These are phyloP conservation scores for Starmerella sirachaensis DNA, from an alignment of 805 yeast species.

Conservation along the genomic window DNA sequence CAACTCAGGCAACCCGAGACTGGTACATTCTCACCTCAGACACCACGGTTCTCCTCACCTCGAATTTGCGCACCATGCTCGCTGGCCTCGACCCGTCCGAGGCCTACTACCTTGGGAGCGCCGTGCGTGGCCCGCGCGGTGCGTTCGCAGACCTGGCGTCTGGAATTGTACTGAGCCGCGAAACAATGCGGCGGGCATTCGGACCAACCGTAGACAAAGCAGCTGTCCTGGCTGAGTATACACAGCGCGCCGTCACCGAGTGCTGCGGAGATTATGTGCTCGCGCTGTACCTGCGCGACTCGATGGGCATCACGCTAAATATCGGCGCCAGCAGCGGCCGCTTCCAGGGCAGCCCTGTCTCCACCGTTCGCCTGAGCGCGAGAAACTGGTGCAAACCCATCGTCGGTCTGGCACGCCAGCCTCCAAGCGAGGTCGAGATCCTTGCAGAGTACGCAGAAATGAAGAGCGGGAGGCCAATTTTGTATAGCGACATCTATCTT, in stretches of 20 bases:
- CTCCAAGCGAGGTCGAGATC: constrained; percentile 20
- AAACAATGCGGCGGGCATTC: constrained; percentile 16
- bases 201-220: constrained; percentile 1
- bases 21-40: constrained; percentile 22
- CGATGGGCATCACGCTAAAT: constrained; percentile 11
- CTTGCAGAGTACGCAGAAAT: constrained; percentile 21
- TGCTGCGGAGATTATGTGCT: constrained; percentile 25
- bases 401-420: constrained; percentile 20
- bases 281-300: constrained; percentile 18
- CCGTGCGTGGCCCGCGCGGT: constrained; percentile 12
- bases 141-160: constrained; percentile 21
- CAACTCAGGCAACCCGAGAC: constrained; percentile 16
- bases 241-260: constrained; percentile 13
- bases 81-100: constrained; percentile 11
- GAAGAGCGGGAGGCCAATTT: constrained; percentile 13
- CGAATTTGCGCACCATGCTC: constrained; percentile 14
- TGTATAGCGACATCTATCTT: constrained; percentile 23
- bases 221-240: constrained; percentile 12
- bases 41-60: constrained; percentile 13
- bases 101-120: constrained; percentile 18
- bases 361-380: constrained; percentile 14
- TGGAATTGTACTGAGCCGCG: constrained; percentile 20
- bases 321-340: constrained; percentile 16
- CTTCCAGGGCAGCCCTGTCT: constrained; percentile 24
- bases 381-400: constrained; percentile 25